Conservation (phyloP, 345 rosid genomes). For the Eucalyptus victrix region DNA sequence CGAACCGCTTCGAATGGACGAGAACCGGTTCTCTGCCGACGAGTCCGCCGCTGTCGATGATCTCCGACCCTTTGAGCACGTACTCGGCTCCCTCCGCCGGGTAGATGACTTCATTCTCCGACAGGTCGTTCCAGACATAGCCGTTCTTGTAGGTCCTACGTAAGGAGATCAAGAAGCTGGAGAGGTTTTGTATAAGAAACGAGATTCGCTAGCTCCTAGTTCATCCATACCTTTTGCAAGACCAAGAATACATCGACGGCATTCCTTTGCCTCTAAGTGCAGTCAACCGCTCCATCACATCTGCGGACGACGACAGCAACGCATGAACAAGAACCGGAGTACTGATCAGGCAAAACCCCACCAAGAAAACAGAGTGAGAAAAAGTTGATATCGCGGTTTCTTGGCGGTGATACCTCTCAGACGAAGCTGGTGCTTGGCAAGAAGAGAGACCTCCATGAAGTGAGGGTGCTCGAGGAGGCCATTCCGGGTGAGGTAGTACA, state of each 20-base stretch:
- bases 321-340: neutral
- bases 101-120: conserved; percentile 59
- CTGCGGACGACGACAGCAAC: conserved; percentile 2
- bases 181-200: neutral
- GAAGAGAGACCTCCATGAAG: conserved; percentile 62
- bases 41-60: conserved; percentile 4
- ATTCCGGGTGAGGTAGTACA: conserved; percentile 80
- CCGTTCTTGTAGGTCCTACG: conserved; percentile 86
- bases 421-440: conserved; percentile 66
- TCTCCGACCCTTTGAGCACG: conserved; percentile 92
- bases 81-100: conserved; percentile 77
- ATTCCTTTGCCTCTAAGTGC: conserved; percentile 75
- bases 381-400: neutral
- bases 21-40: neutral
- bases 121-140: conserved; percentile 90
- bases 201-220: neutral
- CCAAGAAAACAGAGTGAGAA: neutral
- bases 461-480: conserved; percentile 96
- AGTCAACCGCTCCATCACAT: conserved; percentile 59
- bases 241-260: conserved; percentile 83
- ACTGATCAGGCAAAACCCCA: neutral
- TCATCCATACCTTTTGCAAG: conserved; percentile 60
- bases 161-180: neutral
- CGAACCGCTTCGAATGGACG: conserved; percentile 19
- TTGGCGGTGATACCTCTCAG: conserved; percentile 26